Evolutionary conservation across 768 basidiomycete species (phyloP), one percentile per base, ranked within the genome.

Genomic region (Coprinopsis strossmayeri): DNA sequence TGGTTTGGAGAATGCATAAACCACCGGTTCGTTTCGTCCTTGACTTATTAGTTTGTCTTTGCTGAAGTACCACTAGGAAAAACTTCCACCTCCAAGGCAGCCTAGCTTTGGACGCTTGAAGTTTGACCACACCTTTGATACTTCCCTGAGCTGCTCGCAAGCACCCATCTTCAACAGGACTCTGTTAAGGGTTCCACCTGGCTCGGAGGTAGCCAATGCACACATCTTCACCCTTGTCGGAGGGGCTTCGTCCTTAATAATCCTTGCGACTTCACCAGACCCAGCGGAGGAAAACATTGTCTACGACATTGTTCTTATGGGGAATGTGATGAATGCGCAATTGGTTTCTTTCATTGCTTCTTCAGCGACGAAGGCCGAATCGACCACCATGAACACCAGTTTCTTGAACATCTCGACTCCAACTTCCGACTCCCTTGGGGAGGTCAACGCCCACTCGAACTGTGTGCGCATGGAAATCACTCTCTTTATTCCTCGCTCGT

Each of bases 391-490:
- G 18, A 38, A 18, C 17, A 5, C 5, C 17, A 11, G 11, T 18
- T 9, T 38, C 35, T 38, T 38, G 10, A 38, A 38, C 35, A 18
- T 38, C 17, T 38, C 35, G 10, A 38, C 35, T 17, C 35, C 35
- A 5, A 7, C 17, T 5, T 11, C 9, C 35, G 21, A 46, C 30
- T 32, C 50, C 4, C 21, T 28, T 48, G 46, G 34, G 10, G 4
- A 35, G 5, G 20, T n/a, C 2, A 17, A 32, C 30, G 9, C 18
- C 35, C 35, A 10, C 17, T 17, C 11, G 17, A 38, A 38, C 30
- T 12, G 57, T 63, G 18, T 82, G 79, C 64, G 69, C 77, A 57
- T 76, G 78, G 39, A 81, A 58, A 61, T 77, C 48, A 72, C 66
- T 24, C 60, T 80, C 56, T 72, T 64, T 53, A 57, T 81, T 26